Base-by-base conservation (phyloP, 2,329 filamentous ascomycete species). In the Rutstroemia sp. region DNA sequence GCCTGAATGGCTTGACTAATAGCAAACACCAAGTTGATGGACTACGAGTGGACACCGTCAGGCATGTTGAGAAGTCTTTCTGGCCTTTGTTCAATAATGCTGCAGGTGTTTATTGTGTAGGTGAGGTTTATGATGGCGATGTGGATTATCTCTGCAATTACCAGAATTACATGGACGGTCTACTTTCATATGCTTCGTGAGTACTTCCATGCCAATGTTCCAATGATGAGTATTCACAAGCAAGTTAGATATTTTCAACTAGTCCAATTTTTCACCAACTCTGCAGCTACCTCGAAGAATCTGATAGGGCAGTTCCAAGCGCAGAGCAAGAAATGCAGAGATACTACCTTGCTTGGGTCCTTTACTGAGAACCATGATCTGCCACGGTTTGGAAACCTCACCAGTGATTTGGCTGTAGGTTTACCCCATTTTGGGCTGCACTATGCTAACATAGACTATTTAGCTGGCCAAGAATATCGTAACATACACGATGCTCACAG, bases 121-220 rank as follows among this genome's bases (percentile, higher is more conserved):
- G 83, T 5, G 83, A 87, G 64, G 81, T 85, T 3, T 78, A 75
- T 53, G 73, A 81, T 42, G 81, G 80, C 27, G 71, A 78, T 60
- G 74, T 78, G 1, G 59, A 68, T 74, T 83, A 73, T 73, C 74
- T 45, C 77, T 81, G 75, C 17, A 75, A 74, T 10, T 86, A 83
- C 64, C 75, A 81, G 42, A 69, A 73, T 49, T 68, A 75, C 55
- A 76, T 84, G 72, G 74, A 74, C 16, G 81, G 81, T 9, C 69
- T 86, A 25, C 70, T 86, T 19, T 54, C 51, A 27, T 61, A 61
- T 17, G 57, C 59, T 16, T 50, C 59, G 46, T 61, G 54, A 36
- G 40, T 19, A 10, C n/a, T 10, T 9, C 5, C 1, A 19, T 17
- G 12, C 9, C 8, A 44, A 10, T 10, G 8, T 44, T 21, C 8